Percentiles rank a stretch among this genome's conserved stretches.
These are phyloP conservation scores for Pythium insidiosum DNA, from an alignment of 352 stramenopile genomes.

Conservation along the genomic window DNA sequence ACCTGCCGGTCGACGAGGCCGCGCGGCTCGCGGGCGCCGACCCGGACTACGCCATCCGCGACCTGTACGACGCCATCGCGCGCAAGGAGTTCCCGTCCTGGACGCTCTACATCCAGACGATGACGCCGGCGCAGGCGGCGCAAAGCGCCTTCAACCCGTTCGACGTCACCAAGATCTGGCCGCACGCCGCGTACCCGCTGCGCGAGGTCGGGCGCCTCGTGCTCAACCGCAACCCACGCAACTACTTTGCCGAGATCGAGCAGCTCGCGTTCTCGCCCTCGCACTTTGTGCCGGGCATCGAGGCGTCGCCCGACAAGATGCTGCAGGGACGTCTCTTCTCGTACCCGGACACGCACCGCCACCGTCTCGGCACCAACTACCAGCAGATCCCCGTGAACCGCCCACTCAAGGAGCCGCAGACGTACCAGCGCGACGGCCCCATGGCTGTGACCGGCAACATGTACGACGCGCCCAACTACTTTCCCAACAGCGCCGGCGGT, in stretches of 20 bases:
- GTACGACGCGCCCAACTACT: conserved; percentile 71
- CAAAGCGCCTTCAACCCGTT: conserved; percentile 65
- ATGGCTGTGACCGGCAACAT: conserved; percentile 81
- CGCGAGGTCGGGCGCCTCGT: conserved; percentile 70
- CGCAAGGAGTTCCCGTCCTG: conserved; percentile 52
- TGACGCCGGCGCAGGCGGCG: conserved; percentile 66
- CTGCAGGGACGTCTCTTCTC: conserved; percentile 84
- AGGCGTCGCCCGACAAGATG: conserved; percentile 89
- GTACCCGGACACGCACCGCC: conserved; percentile 85
- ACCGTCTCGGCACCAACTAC: conserved; percentile 88
- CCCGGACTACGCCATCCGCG: conserved; percentile 78
- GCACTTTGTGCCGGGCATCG: conserved; percentile 86
- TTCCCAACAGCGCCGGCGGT: conserved; percentile 79
- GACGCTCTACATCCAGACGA: conserved; percentile 86
- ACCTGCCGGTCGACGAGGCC: conserved; percentile 67
- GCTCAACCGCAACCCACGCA: conserved; percentile 80
- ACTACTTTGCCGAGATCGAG: conserved; percentile 90
- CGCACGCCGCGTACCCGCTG: conserved; percentile 73
- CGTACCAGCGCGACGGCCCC: conserved; percentile 80
- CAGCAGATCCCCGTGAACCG: conserved; percentile 86
- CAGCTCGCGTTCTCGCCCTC: conserved; percentile 83
- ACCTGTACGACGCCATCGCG: conserved; percentile 84
- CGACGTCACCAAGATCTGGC: conserved; percentile 89
- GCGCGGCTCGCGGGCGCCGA: conserved; percentile 41
- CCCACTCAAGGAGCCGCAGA: conserved; percentile 56